Base-by-base conservation (phyloP, 495 filamentous ascomycete species). In the Immersiella caudata region DNA sequence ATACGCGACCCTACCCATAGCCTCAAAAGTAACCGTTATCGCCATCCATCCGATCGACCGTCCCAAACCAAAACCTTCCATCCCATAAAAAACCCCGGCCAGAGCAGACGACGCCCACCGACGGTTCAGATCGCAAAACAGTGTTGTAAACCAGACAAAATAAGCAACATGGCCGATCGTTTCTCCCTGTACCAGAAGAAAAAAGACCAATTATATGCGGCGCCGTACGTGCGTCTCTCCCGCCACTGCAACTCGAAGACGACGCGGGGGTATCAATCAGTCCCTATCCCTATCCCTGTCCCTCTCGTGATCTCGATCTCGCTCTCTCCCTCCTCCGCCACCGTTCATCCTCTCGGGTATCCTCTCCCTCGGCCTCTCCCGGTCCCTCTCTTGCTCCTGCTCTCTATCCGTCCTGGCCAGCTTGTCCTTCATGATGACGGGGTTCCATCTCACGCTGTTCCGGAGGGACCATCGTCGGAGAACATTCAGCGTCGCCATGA, bases 401-500 rank as follows among this genome's bases (percentile, higher is more conserved):
- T 68, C 66, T 36, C 67, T 40, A 18, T 73, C 68, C n/a, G 50
- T 22, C 0, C 70, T 67, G 8, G 60, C 22, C 12, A 58, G 68
- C 21, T 60, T 46, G 7, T 69, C 72, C 20, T 50, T 62, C 51
- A 62, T 54, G 5, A 76, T 61, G 58, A 64, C 61, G 1, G 72
- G 67, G 11, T 22, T 18, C 79, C 79, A 82, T 16, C 64, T 64
- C 0, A 80, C 70, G 3, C 68, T 62, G 25, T 82, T 75, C 33
- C 66, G 64, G n/a, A 73, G 72, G 7, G 71, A 66, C 73, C 75
- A 82, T 49, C 67, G 59, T 8, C 68, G 67, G 68, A 81, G 65
- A 9, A 78, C 55, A 46, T 46, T 67, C 61, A 78, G 65, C 35
- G 64, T 68, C 24, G 71, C 70, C 9, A 26, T 60, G 12, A 75